A percentile compares a stretch with the other conserved stretches of the same genome.
Evolutionary conservation across 2,329 filamentous ascomycete species (phyloP).

Genomic region (Fusarium scirpi): DNA sequence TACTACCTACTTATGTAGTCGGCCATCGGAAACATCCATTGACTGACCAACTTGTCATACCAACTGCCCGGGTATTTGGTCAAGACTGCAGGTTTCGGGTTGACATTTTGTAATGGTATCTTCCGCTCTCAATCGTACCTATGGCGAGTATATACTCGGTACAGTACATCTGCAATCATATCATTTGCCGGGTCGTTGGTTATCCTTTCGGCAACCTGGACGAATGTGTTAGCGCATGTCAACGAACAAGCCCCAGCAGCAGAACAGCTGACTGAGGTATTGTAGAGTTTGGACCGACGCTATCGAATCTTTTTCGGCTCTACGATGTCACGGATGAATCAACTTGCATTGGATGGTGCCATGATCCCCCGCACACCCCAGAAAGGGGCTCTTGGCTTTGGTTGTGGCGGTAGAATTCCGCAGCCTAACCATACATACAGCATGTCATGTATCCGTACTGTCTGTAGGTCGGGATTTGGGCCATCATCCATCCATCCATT

Average conservation of each 20-base stretch:
- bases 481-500: not conserved
- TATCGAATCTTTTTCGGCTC: constrained; percentile 39
- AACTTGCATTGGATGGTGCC: constrained; percentile 31
- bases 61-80: not conserved
- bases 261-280: not conserved
- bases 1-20: constrained; percentile 1
- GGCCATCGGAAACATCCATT: constrained; percentile 34
- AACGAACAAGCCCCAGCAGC: not conserved
- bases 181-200: not conserved
- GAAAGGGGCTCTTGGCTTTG: constrained; percentile 46
- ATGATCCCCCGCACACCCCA: constrained; percentile 31
- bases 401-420: constrained; percentile 48
- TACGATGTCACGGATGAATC: constrained; percentile 16
- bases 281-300: constrained; percentile 11
- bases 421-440: constrained; percentile 45
- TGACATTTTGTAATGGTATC: constrained; percentile 5
- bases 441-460: constrained; percentile 7
- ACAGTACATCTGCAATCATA: not conserved
- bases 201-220: not conserved
- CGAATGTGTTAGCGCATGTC: constrained; percentile 14
- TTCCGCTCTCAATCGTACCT: constrained; percentile 16
- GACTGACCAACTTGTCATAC: constrained; percentile 30
- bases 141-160: too few species aligned
- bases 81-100: not conserved
- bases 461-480: constrained; percentile 23